These are phyloP conservation scores for Pseudogymnoascus sp. DNA, from an alignment of 2,329 filamentous ascomycete species.

Conservation along the genomic window DNA sequence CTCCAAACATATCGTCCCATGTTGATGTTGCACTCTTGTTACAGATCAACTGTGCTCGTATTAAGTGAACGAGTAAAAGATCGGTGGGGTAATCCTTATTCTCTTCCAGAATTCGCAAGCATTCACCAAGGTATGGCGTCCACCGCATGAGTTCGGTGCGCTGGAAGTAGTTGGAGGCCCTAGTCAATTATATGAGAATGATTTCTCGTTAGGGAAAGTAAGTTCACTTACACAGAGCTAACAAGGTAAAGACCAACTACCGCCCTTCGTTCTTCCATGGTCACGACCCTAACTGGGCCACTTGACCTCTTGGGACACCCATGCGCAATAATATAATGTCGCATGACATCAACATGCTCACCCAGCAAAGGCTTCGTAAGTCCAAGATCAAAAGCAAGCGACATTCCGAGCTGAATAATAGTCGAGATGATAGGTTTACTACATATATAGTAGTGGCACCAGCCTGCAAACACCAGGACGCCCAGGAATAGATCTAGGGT, in stretches of 20 bases:
- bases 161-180: conserved; percentile 13
- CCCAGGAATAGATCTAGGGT: neutral
- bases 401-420: neutral
- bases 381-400: neutral
- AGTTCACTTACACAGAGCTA: conserved; percentile 11
- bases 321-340: neutral
- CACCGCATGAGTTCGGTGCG: conserved; percentile 13
- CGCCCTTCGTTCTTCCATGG: conserved; percentile 14
- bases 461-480: neutral
- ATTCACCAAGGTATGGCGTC: conserved; percentile 14
- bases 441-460: conserved; percentile 1
- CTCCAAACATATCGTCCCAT: neutral
- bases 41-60: conserved; percentile 11
- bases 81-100: conserved; percentile 13
- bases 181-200: neutral
- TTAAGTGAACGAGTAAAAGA: neutral
- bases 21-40: neutral
- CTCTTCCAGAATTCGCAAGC: conserved; percentile 6
- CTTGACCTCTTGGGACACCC: neutral
- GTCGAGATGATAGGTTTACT: neutral
- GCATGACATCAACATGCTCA: neutral
- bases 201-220: neutral
- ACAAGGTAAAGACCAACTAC: conserved; percentile 11
- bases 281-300: neutral
- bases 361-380: conserved; percentile 1